Percentiles rank a stretch among this genome's conserved stretches.
phyloP scores from a whole-genome alignment of 148 eudicot species.

The Vaccinium vitisidaea region DNA sequence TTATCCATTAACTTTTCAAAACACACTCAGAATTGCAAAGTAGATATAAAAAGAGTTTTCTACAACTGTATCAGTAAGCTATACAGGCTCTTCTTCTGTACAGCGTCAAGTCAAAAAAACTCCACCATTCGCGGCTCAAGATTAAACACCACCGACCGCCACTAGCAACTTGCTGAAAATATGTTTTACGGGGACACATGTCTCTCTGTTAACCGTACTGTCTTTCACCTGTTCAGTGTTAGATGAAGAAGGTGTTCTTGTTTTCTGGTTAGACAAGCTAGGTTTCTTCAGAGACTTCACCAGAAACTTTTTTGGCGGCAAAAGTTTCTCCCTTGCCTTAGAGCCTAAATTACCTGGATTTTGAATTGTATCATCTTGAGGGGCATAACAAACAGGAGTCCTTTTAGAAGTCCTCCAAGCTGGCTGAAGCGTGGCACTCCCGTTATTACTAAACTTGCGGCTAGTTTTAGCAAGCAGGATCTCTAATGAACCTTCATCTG shows the following conservation, averaged over 20 bases:
- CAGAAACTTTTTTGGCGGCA: background rate
- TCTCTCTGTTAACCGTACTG: background rate
- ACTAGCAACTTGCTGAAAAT: constrained; percentile 23
- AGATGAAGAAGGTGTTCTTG: background rate
- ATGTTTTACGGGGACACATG: constrained; percentile 34
- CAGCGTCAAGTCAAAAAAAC: background rate
- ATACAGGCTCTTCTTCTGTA: constrained; percentile 11
- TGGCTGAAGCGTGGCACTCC: constrained; percentile 4
- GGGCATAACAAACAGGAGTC: constrained; percentile 28
- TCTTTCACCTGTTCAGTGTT: constrained; percentile 6
- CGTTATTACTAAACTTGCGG: background rate
- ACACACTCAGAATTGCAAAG: background rate
- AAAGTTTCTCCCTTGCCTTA: background rate
- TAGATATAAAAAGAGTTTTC: background rate
- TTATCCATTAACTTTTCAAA: no score
- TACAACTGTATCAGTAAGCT: background rate
- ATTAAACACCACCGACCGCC: constrained; percentile 21
- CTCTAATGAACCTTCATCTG: constrained; percentile 13
- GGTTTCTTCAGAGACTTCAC: constrained; percentile 6
- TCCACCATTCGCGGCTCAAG: background rate
- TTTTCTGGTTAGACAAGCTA: background rate
- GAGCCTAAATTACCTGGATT: background rate
- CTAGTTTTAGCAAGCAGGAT: background rate
- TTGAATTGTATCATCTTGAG: background rate
- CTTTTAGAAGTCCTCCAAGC: constrained; percentile 31